Percentiles rank a stretch among this genome's conserved stretches.
These are phyloP conservation scores for Diaporthe velutina DNA, from an alignment of 2,329 filamentous ascomycete species.

Conservation along the genomic window DNA sequence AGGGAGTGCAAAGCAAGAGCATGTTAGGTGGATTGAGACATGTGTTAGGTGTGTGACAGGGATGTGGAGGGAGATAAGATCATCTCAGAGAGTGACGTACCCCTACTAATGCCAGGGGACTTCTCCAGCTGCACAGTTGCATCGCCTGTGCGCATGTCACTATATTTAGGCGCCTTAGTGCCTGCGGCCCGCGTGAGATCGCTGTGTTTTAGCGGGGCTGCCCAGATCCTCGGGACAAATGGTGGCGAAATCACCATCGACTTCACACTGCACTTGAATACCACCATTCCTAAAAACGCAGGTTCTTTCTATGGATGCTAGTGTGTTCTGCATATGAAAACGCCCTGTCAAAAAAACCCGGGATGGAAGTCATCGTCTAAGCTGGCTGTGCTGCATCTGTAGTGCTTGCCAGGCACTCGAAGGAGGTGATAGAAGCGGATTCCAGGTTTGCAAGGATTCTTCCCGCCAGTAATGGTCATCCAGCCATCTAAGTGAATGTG, in stretches of 20 bases:
- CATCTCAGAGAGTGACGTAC: slow-evolving; percentile 27
- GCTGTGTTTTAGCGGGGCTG: background rate
- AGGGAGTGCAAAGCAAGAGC: slow-evolving; percentile 1
- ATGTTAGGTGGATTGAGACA: slow-evolving; percentile 26
- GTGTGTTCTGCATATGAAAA: background rate
- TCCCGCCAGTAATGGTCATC: background rate
- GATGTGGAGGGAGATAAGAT: slow-evolving; percentile 24
- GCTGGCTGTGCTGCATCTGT: background rate
- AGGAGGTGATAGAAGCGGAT: background rate
- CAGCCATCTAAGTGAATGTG: background rate
- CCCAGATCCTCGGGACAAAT: slow-evolving; percentile 17
- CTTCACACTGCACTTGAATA: background rate
- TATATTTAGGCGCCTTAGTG: slow-evolving; percentile 33
- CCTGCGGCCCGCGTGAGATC: slow-evolving; percentile 21
- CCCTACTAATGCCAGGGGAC: background rate
- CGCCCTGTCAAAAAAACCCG: background rate
- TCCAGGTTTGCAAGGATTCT: background rate
- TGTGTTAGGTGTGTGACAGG: slow-evolving; percentile 22
- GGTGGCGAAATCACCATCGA: background rate
- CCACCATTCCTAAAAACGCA: background rate
- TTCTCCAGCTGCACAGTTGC: background rate
- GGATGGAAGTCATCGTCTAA: background rate
- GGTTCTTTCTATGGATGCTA: background rate
- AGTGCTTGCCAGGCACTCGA: background rate
- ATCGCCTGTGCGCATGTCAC: slow-evolving; percentile 1